Percentiles rank a stretch among this genome's conserved stretches.
Conservation (phyloP, 169 alveolate genomes). For the Plasmodium fragile region DNA sequence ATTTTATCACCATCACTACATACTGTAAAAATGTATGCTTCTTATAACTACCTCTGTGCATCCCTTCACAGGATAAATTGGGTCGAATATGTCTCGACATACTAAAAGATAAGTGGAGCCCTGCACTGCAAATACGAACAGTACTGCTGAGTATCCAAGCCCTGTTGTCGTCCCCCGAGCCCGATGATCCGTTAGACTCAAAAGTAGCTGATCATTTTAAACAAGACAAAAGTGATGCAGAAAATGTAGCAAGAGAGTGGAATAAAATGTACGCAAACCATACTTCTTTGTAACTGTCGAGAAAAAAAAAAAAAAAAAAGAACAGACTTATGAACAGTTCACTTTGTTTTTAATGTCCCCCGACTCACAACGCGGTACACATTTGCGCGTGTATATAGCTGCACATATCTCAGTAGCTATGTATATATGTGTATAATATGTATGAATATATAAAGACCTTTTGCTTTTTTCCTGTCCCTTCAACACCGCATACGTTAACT, state of each 20-base stretch:
- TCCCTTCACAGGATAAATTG: slow-evolving; percentile 90
- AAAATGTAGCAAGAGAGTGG: slow-evolving; percentile 93
- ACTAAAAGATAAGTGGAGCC: slow-evolving; percentile 99
- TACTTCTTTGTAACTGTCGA: slow-evolving; percentile 26
- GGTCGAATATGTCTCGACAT: slow-evolving; percentile 99
- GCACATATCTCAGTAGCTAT: not conserved
- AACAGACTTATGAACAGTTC: not conserved
- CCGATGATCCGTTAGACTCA: slow-evolving; percentile 98
- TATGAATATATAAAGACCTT: not conserved
- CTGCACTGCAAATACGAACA: slow-evolving; percentile 98
- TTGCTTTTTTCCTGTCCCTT: not conserved
- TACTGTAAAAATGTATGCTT: not conserved
- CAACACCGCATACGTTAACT: not conserved
- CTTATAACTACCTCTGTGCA: not conserved
- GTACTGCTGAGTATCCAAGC: slow-evolving; percentile 97
- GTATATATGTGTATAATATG: not conserved
- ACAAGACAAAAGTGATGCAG: slow-evolving; percentile 93
- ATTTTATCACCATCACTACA: not conserved
- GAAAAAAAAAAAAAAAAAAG: slow-evolving; percentile 15
- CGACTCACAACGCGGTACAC: not conserved
- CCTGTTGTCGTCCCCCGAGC: slow-evolving; percentile 98
- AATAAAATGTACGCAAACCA: slow-evolving; percentile 90
- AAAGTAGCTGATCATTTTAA: slow-evolving; percentile 97
- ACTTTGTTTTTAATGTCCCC: not conserved
- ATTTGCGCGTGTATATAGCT: not conserved